Evolutionary conservation across 129 eudicot genomes (phyloP).

Genomic region (Mikania micrantha): DNA sequence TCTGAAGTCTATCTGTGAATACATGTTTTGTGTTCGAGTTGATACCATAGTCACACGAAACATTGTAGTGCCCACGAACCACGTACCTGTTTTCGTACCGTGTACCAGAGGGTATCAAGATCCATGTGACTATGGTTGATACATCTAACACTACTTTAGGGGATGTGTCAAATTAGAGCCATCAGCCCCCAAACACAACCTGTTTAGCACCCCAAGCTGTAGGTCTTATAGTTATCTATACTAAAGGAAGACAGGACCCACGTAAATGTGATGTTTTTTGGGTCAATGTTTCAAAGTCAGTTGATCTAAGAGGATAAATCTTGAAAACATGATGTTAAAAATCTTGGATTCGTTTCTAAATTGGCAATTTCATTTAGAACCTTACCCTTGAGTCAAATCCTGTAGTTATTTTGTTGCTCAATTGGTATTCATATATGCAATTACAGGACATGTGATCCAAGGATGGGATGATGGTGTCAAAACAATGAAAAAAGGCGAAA

Average conservation of each 20-base stretch:
- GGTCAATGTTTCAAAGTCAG: not conserved
- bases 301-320: not conserved
- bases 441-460: slow-evolving; percentile 74
- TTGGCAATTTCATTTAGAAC: not conserved
- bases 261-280: not conserved
- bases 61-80: no score
- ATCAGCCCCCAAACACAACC: no score
- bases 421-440: not conserved
- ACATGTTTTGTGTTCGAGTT: not conserved
- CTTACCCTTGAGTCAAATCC: not conserved
- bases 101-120: no score
- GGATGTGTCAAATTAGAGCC: not conserved
- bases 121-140: not conserved
- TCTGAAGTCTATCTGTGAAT: no score
- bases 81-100: no score
- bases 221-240: not conserved
- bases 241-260: not conserved
- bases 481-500: slow-evolving; percentile 79
- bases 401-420: not conserved
- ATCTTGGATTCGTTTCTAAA: not conserved
- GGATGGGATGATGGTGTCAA: slow-evolving; percentile 80
- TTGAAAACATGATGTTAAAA: not conserved
- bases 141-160: not conserved
- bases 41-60: no score
- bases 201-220: no score